Conservation (phyloP, 2,329 filamentous ascomycete genomes). For the Graphilbum fragrans region DNA sequence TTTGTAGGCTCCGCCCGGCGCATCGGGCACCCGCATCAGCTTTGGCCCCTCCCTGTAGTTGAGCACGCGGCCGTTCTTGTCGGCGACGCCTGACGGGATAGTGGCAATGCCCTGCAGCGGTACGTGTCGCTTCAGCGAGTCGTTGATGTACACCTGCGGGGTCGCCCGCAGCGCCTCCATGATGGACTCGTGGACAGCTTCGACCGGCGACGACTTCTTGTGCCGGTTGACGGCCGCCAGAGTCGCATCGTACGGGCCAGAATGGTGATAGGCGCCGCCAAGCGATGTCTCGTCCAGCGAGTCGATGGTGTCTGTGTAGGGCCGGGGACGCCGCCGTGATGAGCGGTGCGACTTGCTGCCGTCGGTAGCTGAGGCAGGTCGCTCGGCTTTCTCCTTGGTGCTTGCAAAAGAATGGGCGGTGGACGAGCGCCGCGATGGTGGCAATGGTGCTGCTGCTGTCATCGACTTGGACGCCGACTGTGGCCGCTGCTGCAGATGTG, state of each 20-base stretch:
- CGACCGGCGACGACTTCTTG: conserved; percentile 54
- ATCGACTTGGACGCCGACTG: not conserved
- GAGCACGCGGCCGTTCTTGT: conserved; percentile 58
- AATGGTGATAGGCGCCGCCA: conserved; percentile 68
- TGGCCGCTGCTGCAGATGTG: not conserved
- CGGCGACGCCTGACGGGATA: conserved; percentile 61
- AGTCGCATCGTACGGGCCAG: conserved; percentile 80
- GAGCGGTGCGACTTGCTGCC: conserved; percentile 23
- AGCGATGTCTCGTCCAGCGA: conserved; percentile 54
- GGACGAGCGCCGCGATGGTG: no score
- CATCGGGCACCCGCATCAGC: conserved; percentile 62
- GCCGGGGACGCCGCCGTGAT: conserved; percentile 48
- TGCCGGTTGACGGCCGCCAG: conserved; percentile 60
- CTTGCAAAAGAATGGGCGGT: no score
- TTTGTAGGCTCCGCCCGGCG: conserved; percentile 62
- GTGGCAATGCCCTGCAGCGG: conserved; percentile 71
- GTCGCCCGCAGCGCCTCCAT: conserved; percentile 69
- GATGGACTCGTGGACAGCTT: conserved; percentile 63
- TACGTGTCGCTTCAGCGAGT: conserved; percentile 59
- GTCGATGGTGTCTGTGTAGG: conserved; percentile 71
- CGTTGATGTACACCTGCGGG: conserved; percentile 62
- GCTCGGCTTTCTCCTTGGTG: no score
- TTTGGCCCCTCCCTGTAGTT: conserved; percentile 78
- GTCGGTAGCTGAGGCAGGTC: not conserved
- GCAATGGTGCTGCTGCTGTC: not conserved